A percentile compares a stretch with the other conserved stretches of the same genome.
These are phyloP conservation scores for Elaeis guineensis DNA, from an alignment of 176 grass and related monocot species.

Conservation along the genomic window DNA sequence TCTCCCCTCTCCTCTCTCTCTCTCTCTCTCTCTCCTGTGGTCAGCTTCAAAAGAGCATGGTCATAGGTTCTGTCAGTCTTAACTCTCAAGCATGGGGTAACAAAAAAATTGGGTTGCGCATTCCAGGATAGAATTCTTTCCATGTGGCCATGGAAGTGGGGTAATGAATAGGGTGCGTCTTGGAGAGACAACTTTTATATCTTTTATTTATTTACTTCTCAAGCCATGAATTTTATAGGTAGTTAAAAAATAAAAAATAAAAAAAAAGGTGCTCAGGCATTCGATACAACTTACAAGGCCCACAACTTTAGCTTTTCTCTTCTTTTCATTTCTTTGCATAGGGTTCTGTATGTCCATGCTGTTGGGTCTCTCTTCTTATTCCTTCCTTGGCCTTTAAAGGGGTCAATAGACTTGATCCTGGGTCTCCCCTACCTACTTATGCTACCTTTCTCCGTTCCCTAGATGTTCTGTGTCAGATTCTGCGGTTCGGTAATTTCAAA, in stretches of 20 bases:
- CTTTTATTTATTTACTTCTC: background rate
- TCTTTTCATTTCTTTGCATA: constrained; percentile 25
- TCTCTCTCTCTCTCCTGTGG: background rate
- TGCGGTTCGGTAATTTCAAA: background rate
- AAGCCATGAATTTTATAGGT: constrained; percentile 3
- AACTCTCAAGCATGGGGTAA: too few species aligned
- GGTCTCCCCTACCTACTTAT: constrained; percentile 19
- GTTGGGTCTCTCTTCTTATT: background rate
- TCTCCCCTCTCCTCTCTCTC: background rate
- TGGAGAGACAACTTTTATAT: too few species aligned
- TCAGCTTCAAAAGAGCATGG: background rate
- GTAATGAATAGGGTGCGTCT: too few species aligned
- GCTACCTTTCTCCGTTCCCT: constrained; percentile 44
- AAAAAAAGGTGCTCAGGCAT: background rate
- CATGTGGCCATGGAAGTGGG: too few species aligned
- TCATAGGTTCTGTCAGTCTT: too few species aligned
- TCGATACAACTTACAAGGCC: background rate
- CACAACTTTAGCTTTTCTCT: background rate
- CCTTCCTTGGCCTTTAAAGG: too few species aligned
- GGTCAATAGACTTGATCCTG: constrained; percentile 9
- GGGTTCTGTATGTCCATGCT: constrained; percentile 44
- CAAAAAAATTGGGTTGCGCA: too few species aligned
- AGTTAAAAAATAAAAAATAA: background rate
- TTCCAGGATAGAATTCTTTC: too few species aligned
- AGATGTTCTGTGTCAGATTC: constrained; percentile 25